Conservation (phyloP, 2,329 filamentous ascomycete genomes). For the Rutstroemia sp. region DNA sequence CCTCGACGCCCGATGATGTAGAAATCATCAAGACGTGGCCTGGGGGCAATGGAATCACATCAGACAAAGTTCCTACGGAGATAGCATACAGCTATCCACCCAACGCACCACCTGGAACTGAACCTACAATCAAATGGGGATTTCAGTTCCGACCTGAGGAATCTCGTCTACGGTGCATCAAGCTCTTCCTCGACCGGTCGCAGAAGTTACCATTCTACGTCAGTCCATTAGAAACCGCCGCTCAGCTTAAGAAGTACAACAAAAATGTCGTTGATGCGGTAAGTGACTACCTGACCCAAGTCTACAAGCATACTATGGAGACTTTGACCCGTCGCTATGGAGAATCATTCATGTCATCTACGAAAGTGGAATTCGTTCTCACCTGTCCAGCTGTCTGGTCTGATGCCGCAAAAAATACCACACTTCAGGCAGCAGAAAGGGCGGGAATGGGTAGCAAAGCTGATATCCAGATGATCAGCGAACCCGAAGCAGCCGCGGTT, state of each 20-base stretch:
- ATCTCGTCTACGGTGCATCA: slow-evolving; percentile 70
- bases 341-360: slow-evolving; percentile 69
- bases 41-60: slow-evolving; percentile 78
- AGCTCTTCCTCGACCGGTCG: slow-evolving; percentile 73
- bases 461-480: slow-evolving; percentile 71
- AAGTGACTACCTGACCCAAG: slow-evolving; percentile 69
- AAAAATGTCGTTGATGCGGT: slow-evolving; percentile 76
- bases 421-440: slow-evolving; percentile 66
- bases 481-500: slow-evolving; percentile 73
- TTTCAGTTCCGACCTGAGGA: slow-evolving; percentile 78
- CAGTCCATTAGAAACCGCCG: slow-evolving; percentile 67
- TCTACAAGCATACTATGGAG: slow-evolving; percentile 73
- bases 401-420: slow-evolving; percentile 79
- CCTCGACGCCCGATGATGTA: slow-evolving; percentile 68
- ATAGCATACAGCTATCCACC: slow-evolving; percentile 50
- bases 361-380: slow-evolving; percentile 70
- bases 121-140: slow-evolving; percentile 62
- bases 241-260: slow-evolving; percentile 64
- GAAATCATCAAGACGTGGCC: slow-evolving; percentile 84
- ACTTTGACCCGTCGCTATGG: slow-evolving; percentile 68
- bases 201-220: slow-evolving; percentile 79
- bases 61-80: slow-evolving; percentile 78
- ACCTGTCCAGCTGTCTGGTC: slow-evolving; percentile 82
- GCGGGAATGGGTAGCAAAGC: slow-evolving; percentile 68
- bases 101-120: slow-evolving; percentile 32